Base-by-base conservation (phyloP, 129 eudicot species). In the Kitagawia praeruptora region DNA sequence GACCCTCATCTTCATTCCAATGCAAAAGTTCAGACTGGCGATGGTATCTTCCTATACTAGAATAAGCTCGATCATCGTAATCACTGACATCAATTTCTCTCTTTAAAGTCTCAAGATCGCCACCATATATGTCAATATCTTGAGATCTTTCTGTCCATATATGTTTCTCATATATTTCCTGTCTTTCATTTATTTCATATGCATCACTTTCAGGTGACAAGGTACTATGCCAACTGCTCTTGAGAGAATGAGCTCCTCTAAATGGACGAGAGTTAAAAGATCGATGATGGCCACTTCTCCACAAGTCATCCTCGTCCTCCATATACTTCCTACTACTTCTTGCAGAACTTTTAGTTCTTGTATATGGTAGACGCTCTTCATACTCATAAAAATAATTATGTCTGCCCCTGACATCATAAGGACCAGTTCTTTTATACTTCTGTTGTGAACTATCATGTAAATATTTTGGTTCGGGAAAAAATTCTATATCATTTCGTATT, bases 271-370 rank as follows among this genome's bases (percentile, higher is more conserved):
- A 80, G 34, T 81, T 70, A 25, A 63, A 31, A 34, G 81, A 76
- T 78, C 67, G 84, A 46, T 70, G 54, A 28, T 81, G 74, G 69
- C 67, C 58, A 48, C 13, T 77, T 81, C 77, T 81, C 84, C 75
- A 14, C 25, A 77, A 70, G 66, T 78, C 80, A 70, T 82, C 85
- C 41, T 61, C 81, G 48, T 77, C 80, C 42, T 48, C 78, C 25
- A 46, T 53, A 41, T n/a, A 46, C 78, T 70, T 80, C 70, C 84
- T 78, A 39, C 75, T 74, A 56, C 61, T 79, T 81, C 85, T 82
- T 77, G 42, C 81, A 81, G 86, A 53, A 54, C 75, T 82, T 84
- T 79, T 80, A 66, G 48, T 79, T 84, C 86, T 83, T 78, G 78
- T 53, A 85, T 78, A 77, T 23, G 81, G 74, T 16, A 83, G 61